Evolutionary conservation across 305 asterid species (phyloP), one percentile per base, ranked within the genome.

Genomic region (Fraxinus xanthoxyloides): DNA sequence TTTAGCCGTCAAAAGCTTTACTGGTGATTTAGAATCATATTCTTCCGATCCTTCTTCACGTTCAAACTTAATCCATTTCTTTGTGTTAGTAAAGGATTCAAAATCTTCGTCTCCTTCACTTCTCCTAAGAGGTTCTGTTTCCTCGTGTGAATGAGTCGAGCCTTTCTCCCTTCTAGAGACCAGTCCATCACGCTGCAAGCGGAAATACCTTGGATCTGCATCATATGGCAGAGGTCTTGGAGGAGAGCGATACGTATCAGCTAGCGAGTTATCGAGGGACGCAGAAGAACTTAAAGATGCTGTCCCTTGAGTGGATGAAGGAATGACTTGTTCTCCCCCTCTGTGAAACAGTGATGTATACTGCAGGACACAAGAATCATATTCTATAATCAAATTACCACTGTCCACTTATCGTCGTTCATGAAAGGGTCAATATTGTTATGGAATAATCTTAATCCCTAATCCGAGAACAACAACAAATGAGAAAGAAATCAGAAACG

Each of bases 211-310:
- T 10, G 95, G 93, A 86, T 95, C 95, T 12, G 92, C 92, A 84
- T 93, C 98, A 34, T 93, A 95, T 83, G 99, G 99, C 87, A 93
- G 87, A 74, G 99, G 99, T 81, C 97, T 94, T 40, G 99, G 98
- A 84, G 99, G 97, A 80, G 97, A 88, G 23, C 92, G 95, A 78
- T 91, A 94, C 88, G 89, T 90, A 79, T 94, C 98, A 83, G 92
- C 91, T 65, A 95, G 63, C 40, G 98, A 94, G 86, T 86, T 88
- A 86, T 94, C 99, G 34, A 90, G 92, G 69, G 98, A 85, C 26
- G 84, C 76, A 79, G 90, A 61, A 54, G 97, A 90, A 83, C 85
- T 87, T 80, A 90, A 84, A 43, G 97, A 88, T 72, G 96, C 10
- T 35, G 92, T 34, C 72, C 88, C 94, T 79, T 85, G 96, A 79